phyloP scores from a whole-genome alignment of 1,284 basidiomycete species.

The Sanghuangporus weigelae region DNA sequence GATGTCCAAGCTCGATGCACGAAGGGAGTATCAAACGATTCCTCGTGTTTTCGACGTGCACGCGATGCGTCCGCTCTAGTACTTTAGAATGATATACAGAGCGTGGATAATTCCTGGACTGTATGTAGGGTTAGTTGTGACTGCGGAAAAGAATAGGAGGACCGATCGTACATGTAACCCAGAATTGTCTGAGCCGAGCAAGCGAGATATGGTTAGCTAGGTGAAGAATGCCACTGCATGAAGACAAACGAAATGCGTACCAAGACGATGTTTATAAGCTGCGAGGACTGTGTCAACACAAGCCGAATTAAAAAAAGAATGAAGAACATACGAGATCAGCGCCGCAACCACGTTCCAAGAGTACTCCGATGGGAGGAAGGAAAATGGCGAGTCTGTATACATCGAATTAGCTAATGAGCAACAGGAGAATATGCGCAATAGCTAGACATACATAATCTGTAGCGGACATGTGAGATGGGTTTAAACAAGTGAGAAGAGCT shows the following conservation, averaged over 20 bases:
- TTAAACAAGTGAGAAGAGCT: neutral
- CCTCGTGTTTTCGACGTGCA: neutral
- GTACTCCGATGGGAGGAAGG: conserved; percentile 74
- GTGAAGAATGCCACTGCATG: neutral
- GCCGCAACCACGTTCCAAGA: conserved; percentile 71
- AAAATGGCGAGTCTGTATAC: conserved; percentile 56
- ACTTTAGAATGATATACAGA: conserved; percentile 70
- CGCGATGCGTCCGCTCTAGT: conserved; percentile 26
- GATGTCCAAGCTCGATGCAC: neutral
- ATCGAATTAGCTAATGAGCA: neutral
- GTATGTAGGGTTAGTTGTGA: conserved; percentile 13
- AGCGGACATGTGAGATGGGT: neutral
- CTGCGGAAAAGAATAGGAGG: neutral
- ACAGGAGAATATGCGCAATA: conserved; percentile 21
- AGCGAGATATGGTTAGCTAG: conserved; percentile 5
- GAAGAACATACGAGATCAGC: conserved; percentile 52
- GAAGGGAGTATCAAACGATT: neutral
- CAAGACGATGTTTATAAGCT: conserved; percentile 67
- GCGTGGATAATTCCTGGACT: conserved; percentile 77
- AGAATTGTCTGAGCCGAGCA: conserved; percentile 43
- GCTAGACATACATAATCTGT: conserved; percentile 34
- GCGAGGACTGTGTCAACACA: neutral
- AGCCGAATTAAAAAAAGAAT: neutral
- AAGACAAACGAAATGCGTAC: conserved; percentile 24
- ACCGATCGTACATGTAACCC: conserved; percentile 57